phyloP scores from a whole-genome alignment of 1,284 basidiomycete genomes.

The Ganoderma leucocontextum region DNA sequence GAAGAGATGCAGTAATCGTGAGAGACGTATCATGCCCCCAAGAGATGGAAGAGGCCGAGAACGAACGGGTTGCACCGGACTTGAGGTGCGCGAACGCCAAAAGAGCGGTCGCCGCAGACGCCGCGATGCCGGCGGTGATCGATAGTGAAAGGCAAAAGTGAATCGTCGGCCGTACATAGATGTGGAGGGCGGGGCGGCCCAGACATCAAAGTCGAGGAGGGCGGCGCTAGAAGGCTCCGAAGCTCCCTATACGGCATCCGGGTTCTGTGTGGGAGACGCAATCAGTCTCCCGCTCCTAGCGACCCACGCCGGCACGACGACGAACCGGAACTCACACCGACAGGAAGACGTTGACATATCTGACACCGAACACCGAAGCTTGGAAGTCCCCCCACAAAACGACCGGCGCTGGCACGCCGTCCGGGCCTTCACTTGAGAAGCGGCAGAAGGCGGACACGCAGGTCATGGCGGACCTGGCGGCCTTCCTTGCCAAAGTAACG shows the following conservation, averaged over 20 bases:
- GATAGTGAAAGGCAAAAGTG: conserved; percentile 5
- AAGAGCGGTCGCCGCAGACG: background rate
- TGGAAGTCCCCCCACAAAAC: background rate
- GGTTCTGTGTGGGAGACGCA: conserved; percentile 4
- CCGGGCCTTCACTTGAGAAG: conserved; percentile 27
- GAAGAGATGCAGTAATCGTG: background rate
- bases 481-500: conserved; percentile 51
- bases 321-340: background rate
- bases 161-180: background rate
- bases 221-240: background rate
- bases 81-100: background rate
- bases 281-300: background rate
- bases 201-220: background rate
- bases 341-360: background rate
- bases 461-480: conserved; percentile 43
- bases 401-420: background rate
- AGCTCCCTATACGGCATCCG: background rate
- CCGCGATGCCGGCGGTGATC: conserved; percentile 1
- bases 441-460: conserved; percentile 45
- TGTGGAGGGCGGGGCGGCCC: background rate
- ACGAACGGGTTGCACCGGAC: conserved; percentile 2
- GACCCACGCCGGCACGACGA: conserved; percentile 4
- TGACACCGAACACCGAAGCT: background rate
- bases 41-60: background rate
- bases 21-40: background rate